A percentile compares a stretch with the other conserved stretches of the same genome.
Conservation (phyloP, 2,329 filamentous ascomycete genomes). For the Teratosphaeria gauchensis region DNA sequence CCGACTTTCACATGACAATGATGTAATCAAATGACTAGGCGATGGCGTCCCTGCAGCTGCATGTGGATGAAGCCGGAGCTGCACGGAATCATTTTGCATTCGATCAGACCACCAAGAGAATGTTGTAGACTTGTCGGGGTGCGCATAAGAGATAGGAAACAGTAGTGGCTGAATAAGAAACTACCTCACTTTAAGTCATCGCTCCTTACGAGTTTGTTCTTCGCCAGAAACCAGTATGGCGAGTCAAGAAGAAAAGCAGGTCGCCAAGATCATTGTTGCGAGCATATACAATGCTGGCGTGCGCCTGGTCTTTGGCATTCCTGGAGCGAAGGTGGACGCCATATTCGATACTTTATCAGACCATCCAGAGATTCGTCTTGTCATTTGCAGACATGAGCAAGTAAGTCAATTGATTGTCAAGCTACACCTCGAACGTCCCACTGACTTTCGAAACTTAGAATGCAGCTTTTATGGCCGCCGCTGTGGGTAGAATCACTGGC, state of each 20-base stretch:
- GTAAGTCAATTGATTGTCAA: background rate
- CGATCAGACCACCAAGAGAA: background rate
- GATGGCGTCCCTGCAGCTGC: background rate
- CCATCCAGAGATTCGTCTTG: conserved; percentile 38
- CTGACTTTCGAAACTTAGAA: conserved; percentile 18
- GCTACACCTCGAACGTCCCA: background rate
- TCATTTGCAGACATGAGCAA: conserved; percentile 42
- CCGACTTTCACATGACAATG: background rate
- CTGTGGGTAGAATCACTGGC: conserved; percentile 38
- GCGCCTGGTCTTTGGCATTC: conserved; percentile 39
- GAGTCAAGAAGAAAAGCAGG: conserved; percentile 15
- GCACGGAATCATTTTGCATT: background rate
- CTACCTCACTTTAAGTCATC: background rate
- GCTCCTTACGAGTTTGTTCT: background rate
- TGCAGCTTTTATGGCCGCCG: conserved; percentile 42
- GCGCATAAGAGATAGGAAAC: background rate
- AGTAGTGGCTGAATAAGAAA: background rate
- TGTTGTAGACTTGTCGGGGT: too few species aligned
- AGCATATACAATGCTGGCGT: conserved; percentile 35
- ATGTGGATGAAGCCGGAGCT: background rate
- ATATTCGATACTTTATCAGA: conserved; percentile 39
- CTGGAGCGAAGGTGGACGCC: conserved; percentile 39
- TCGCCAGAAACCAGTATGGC: conserved; percentile 1
- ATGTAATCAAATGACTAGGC: background rate
- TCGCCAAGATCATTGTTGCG: conserved; percentile 25